phyloP scores from a whole-genome alignment of 2,329 filamentous ascomycete genomes.

The Penicillium sp. region DNA sequence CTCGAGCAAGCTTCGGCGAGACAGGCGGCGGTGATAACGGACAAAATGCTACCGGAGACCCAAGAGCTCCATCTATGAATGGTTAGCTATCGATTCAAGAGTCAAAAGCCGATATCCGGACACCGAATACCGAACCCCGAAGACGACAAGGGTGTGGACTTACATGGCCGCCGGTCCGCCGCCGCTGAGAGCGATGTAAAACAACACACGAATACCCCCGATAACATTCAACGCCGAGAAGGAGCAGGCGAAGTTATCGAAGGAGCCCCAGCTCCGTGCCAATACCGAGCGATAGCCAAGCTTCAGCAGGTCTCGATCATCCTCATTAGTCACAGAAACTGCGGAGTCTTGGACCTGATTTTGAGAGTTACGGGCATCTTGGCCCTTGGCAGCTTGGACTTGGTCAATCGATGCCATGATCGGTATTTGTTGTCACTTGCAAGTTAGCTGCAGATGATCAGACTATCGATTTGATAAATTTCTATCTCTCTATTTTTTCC shows the following conservation, averaged over 20 bases:
- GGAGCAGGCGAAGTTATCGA: constrained; percentile 32
- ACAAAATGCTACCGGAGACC: constrained; percentile 24
- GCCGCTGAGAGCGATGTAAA: constrained; percentile 29
- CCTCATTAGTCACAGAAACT: constrained; percentile 21
- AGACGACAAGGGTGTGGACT: neutral
- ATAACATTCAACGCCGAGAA: constrained; percentile 31
- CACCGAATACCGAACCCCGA: neutral
- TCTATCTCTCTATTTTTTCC: neutral
- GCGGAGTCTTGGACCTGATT: constrained; percentile 2
- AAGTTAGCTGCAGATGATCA: neutral
- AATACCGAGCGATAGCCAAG: constrained; percentile 29
- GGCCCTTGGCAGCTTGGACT: constrained; percentile 9
- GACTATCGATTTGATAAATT: neutral
- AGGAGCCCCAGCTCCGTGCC: constrained; percentile 27
- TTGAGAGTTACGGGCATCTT: constrained; percentile 5
- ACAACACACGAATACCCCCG: constrained; percentile 30
- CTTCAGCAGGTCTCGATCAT: constrained; percentile 28
- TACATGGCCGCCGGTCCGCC: constrained; percentile 28
- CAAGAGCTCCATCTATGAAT: constrained; percentile 22
- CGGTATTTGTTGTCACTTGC: neutral
- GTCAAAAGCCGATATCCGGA: neutral
- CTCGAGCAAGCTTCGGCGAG: constrained; percentile 34
- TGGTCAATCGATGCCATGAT: constrained; percentile 9
- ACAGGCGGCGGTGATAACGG: constrained; percentile 30
- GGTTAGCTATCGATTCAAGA: neutral